Evolutionary conservation across 2,329 filamentous ascomycete species (phyloP), one percentile per base, ranked within the genome.

Genomic region (Cordyceps sp.): DNA sequence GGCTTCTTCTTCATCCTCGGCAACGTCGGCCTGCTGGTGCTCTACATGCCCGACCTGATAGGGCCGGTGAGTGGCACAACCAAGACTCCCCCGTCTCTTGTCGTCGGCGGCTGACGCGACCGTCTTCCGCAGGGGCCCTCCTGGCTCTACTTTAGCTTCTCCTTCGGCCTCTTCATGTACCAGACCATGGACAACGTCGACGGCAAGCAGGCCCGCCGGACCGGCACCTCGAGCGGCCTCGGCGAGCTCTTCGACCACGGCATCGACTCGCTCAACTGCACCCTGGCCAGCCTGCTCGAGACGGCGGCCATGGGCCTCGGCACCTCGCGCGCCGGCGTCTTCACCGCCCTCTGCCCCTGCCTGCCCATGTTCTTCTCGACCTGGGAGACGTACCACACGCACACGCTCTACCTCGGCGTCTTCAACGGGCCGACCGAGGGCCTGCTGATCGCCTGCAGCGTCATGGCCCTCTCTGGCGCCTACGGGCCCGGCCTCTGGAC

Each of bases 321-420:
- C 26, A 73, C 81, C 4, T 83, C 81, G 14, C 77, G 75, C 40
- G 73, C 83, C 15, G 90, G 90, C 42, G 78, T 90, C 35, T 92
- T 93, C 52, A 96, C 90, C 1, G 85, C 86, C 2, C 63, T 98
- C 27, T 75, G 88, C 37, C 90, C 90, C 2, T 92, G 85, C 45
- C 62, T 98, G 28, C 83, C 90, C 37, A 98, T 98, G 90, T 98
- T 93, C 65, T 94, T 98, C 60, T 94, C 88, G 4, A 98, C 90
- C 2, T 98, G 90, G 90, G 90, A 98, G 59, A 98, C 90, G 1
- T 98, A 94, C 54, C 90, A 98, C 58, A 94, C 90, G 5, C 90
- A 98, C 54, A 96, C 90, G 0, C 64, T 98, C 6, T 98, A 93
- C 55, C 73, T 98, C 10, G 90, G 90, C 34, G 84, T 88, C 52